Evolutionary conservation across 2,329 filamentous ascomycete species (phyloP).

Genomic region (Beauveria sp.): DNA sequence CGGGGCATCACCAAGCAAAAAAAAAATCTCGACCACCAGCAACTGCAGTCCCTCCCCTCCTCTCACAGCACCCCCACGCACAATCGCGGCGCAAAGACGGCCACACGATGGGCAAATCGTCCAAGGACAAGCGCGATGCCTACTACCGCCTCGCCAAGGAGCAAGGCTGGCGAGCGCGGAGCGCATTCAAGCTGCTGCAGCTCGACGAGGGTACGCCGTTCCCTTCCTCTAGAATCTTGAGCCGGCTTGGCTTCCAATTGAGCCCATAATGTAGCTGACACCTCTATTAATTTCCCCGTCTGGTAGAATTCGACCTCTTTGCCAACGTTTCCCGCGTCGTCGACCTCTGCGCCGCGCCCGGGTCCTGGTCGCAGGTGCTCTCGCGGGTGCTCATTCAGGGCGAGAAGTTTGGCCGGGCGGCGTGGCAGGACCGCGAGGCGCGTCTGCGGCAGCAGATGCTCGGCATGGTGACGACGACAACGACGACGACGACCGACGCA

Average conservation of each 20-base stretch:
- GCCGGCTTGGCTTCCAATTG: no score
- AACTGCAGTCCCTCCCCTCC: not conserved
- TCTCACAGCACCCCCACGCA: not conserved
- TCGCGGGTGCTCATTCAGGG: conserved; percentile 90
- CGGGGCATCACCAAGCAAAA: not conserved
- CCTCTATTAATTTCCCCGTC: not conserved
- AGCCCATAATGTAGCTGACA: not conserved
- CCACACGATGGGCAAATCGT: conserved; percentile 79
- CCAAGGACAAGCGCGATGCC: conserved; percentile 96
- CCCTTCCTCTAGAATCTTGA: not conserved
- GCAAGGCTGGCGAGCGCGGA: conserved; percentile 94
- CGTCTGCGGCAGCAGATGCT: conserved; percentile 56
- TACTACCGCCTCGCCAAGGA: conserved; percentile 98
- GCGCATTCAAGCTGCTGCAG: conserved; percentile 94
- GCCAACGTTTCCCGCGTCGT: conserved; percentile 85
- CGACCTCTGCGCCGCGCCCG: conserved; percentile 90
- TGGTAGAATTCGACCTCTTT: conserved; percentile 84
- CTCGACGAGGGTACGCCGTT: conserved; percentile 62
- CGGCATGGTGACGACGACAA: conserved; percentile 31
- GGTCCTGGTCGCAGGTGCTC: conserved; percentile 95
- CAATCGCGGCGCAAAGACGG: not conserved
- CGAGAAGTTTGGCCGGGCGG: conserved; percentile 76
- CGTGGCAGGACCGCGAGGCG: conserved; percentile 80
- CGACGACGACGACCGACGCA: conserved; percentile 11
- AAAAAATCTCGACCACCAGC: not conserved